Evolutionary conservation across 495 filamentous ascomycete species (phyloP), one percentile per base, ranked within the genome.

Genomic region (Neurospora tetraspora): DNA sequence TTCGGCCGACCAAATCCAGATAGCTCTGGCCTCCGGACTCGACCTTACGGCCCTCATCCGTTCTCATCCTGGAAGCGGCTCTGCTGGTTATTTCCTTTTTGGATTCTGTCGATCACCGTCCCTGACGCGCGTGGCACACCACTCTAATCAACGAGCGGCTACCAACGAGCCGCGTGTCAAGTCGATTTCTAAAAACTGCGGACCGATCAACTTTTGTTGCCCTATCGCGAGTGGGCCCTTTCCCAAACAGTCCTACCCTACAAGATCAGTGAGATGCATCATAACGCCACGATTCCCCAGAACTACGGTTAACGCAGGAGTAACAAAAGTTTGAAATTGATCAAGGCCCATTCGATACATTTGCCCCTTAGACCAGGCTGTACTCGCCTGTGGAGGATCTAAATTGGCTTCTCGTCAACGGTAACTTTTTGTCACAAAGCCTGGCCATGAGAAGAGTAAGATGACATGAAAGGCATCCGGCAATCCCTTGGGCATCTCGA

Each of bases 101-200:
- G 53, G 31, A 47, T 45, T 61, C 71, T 69, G 36, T 42, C 69
- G n/a, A n/a, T 70, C 70, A 53, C 42, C 16, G 59, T 75, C 14
- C 31, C 37, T 59, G 31, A 45, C 43, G 31, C 43, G 37, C 16
- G 59, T 27, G 68, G 31, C 69, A 68, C 20, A n/a, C 37, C 42
- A 53, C 31, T 61, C 69, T 73, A 65, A 47, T 18, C 20, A 16
- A 38, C n/a, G 70, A 59, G 69, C 47, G 39, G 69, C 37, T 72
- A 70, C 71, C 53, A 47, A 72, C 39, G 23, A 71, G 71, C 75
- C 73, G 77, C 75, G 71, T 75, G 74, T 75, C 77, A 80, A 16
- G 74, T 68, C 77, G 73, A 74, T 69, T 61, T 18, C 65, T 47
- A 43, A 69, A 10, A 39, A 43, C 70, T 72, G 76, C 77, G 72